Conservation (phyloP, 108 stramenopile species). For the Cylindrotheca closterium region DNA sequence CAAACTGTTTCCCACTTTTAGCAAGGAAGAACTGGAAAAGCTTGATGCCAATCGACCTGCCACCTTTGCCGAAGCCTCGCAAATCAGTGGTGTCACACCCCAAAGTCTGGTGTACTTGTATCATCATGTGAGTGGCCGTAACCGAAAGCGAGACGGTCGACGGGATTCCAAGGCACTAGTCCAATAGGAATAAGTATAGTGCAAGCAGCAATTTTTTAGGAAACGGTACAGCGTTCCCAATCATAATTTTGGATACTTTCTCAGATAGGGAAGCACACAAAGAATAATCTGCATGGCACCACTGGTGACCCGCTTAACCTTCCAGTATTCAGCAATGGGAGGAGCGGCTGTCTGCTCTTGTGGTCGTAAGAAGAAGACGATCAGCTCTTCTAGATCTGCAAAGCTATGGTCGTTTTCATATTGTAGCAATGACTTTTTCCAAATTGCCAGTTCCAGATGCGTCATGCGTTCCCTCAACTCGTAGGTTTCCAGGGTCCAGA, state of each 20-base stretch:
- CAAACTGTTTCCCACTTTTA: constrained; percentile 80
- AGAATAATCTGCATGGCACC: constrained; percentile 1
- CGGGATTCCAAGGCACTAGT: not conserved
- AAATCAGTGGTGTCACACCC: constrained; percentile 94
- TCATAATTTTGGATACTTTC: not conserved
- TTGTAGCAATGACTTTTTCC: constrained; percentile 5
- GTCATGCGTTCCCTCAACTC: constrained; percentile 8
- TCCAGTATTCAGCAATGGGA: too few relatives aligned
- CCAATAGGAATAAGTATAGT: too few relatives aligned
- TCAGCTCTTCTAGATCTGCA: not conserved
- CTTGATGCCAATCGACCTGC: constrained; percentile 62
- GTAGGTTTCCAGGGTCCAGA: not conserved
- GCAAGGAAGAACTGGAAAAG: constrained; percentile 91
- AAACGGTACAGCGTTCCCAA: too few relatives aligned
- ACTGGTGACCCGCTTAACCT: constrained; percentile 1
- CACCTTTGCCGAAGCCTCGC: constrained; percentile 92
- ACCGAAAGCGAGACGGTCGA: constrained; percentile 49
- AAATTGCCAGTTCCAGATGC: constrained; percentile 8
- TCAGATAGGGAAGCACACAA: constrained; percentile 1
- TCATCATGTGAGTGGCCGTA: constrained; percentile 78
- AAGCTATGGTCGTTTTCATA: not conserved
- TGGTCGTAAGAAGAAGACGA: not conserved
- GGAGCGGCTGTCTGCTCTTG: too few relatives aligned
- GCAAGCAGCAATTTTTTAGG: too few relatives aligned
- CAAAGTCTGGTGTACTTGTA: constrained; percentile 92